Base-by-base conservation (phyloP, 2,329 filamentous ascomycete genomes). In the Colletotrichum sp. region DNA sequence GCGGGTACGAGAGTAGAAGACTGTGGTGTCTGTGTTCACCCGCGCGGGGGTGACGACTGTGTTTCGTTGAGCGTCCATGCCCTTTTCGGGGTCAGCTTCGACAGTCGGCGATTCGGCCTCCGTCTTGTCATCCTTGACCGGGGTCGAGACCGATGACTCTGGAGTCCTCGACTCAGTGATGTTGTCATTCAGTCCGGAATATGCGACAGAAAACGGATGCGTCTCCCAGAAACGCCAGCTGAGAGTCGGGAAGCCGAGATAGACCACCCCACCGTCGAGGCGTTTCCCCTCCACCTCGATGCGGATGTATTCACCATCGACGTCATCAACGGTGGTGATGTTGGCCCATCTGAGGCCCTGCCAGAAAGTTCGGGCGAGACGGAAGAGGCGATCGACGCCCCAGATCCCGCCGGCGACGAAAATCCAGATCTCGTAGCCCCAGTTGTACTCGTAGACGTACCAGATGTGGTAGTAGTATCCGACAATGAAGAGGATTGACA, bases 401-500 rank as follows among this genome's bases (percentile, higher is more conserved):
- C 78, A 79, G 57, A 78, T 71, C 21, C 63, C 78, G 8, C 68
- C 69, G 3, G 77, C 75, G 60, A 79, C 59, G 48, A 79, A 79
- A 9, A 74, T 72, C 78, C 78, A 79, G 52, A 78, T 79, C 59
- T 79, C 78, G 60, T 79, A 79, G 12, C 78, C 78, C 75, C 75
- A 79, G 18, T 57, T 70, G 73, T 79, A 78, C 3, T 71, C 60
- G 64, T 77, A 79, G 32, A 63, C 60, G 82, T 78, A 79, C 77
- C 75, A 78, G 30, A 79, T 79, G 3, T 79, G 78, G 34, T 78
- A 79, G 34, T 79, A 79, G 48, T 68, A 78, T 3, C 78, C 78
- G n/a, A 73, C 18, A 2, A 81, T 69, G 30, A 80, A 80, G 18
- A 80, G 57, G 10, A 78, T 60, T 7, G 77, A 79, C 14, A 78